phyloP scores from a whole-genome alignment of 768 basidiomycete genomes.

The Hydnomerulius pinastri region DNA sequence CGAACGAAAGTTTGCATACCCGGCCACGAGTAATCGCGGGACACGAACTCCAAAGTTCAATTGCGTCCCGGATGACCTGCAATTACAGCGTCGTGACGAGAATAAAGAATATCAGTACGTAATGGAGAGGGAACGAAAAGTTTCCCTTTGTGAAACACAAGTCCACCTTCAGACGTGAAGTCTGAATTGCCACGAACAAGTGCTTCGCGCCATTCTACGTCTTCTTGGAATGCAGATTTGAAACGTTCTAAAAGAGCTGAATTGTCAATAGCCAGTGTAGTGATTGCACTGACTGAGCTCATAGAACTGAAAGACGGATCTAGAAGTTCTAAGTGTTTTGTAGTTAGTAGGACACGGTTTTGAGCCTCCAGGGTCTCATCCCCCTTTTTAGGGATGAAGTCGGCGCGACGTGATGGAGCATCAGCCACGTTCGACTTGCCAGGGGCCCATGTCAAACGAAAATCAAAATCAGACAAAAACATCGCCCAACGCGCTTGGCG shows the following conservation, averaged over 20 bases:
- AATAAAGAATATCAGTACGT: conserved; percentile 29
- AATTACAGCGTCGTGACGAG: conserved; percentile 37
- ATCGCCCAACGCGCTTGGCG: conserved; percentile 39
- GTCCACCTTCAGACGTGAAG: conserved; percentile 5
- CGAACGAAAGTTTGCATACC: neutral
- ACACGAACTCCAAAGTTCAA: conserved; percentile 34
- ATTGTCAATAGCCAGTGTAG: conserved; percentile 21
- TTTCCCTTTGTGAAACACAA: conserved; percentile 27
- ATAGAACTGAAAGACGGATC: conserved; percentile 3
- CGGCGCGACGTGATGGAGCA: conserved; percentile 2
- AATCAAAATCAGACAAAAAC: conserved; percentile 18
- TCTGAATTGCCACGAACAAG: conserved; percentile 12
- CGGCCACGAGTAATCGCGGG: conserved; percentile 43
- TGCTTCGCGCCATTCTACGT: conserved; percentile 20
- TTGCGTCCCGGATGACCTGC: conserved; percentile 44
- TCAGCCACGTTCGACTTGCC: conserved; percentile 16
- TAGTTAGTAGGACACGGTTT: conserved; percentile 10
- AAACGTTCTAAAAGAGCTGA: conserved; percentile 17
- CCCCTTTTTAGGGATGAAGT: conserved; percentile 7
- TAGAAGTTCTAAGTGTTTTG: conserved; percentile 7
- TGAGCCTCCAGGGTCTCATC: conserved; percentile 17
- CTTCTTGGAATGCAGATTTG: conserved; percentile 10
- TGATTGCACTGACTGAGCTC: no score
- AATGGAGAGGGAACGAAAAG: conserved; percentile 37
- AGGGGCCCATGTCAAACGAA: conserved; percentile 16